phyloP scores from a whole-genome alignment of 2,329 filamentous ascomycete genomes.

The Calonectria hawksworthii region DNA sequence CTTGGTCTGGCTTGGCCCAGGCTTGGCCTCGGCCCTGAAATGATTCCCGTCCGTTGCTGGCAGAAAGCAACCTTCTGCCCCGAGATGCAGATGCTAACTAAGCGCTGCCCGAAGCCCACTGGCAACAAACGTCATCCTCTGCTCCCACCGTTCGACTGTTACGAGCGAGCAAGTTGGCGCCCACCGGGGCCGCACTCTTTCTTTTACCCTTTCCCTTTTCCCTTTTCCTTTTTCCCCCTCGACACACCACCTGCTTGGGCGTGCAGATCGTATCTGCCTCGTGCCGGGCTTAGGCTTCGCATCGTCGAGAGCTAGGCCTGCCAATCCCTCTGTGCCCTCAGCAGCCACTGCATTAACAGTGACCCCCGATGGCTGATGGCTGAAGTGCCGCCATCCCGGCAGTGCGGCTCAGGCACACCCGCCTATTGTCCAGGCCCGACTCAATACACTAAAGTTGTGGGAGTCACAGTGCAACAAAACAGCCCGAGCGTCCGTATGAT shows the following conservation, averaged over 20 bases:
- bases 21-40: conserved; percentile 22
- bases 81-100: not conserved
- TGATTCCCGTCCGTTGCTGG: not conserved
- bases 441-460: not conserved
- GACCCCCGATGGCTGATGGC: conserved; percentile 7
- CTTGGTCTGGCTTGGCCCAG: conserved; percentile 20
- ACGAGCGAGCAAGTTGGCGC: not conserved
- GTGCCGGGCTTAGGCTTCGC: not conserved
- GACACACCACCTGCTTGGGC: not conserved
- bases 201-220: no score
- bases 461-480: not conserved
- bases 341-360: conserved; percentile 11
- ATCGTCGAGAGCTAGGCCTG: not conserved
- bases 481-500: conserved; percentile 1
- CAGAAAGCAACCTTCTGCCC: not conserved
- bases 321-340: not conserved
- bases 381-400: conserved; percentile 16
- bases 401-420: conserved; percentile 17
- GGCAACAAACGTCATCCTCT: not conserved
- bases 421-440: not conserved
- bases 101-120: not conserved
- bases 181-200: not conserved
- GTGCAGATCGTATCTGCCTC: not conserved
- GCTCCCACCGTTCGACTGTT: not conserved
- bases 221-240: no score